Base-by-base conservation (phyloP, 1,284 basidiomycete genomes). In the Boletellus deceptivus region DNA sequence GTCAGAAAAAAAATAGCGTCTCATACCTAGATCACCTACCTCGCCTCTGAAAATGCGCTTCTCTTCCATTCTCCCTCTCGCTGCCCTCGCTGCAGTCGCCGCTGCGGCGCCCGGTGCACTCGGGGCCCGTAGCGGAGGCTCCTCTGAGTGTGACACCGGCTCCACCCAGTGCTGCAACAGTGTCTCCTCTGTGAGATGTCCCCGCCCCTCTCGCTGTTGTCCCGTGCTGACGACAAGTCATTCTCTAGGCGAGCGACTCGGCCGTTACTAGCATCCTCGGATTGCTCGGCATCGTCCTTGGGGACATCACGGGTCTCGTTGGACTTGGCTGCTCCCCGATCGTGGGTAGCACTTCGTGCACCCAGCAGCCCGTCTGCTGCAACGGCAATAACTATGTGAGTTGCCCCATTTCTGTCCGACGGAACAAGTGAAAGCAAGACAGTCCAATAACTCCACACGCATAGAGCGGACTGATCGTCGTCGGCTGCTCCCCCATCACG, bases 291-390 rank as follows among this genome's bases (percentile, higher is more conserved):
- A 6, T 46, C 1, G 9, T 16, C 4, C 34, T 48, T 13, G 48
- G 46, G 5, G 7, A 0, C 6, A 1, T 14, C 16, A 1, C 29
- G 1, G 58, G 46, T 9, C 35, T 36, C 1, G 24, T 52, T 3
- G 56, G 53, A 22, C n/a, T 48, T 1, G 6, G 11, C 10, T 61
- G 57, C 42, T 9, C 16, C 7, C 41, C 40, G 1, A 22, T 59
- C 42, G 33, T 11, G 1, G 47, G 43, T 13, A 36, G 14, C 4
- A 27, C 43, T 10, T 1, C 17, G 3, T 62, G 57, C 18, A 38
- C 37, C 13, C 35, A 49, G 24, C 46, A 62, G 7, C 42, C 57
- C 0, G 48, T 58, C 22, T 61, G 56, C 24, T 61, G 57, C 41
- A 31, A 13, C 11, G 46, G 29, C 2, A 46, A 58, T 0, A 25